Percentiles rank a stretch among this genome's conserved stretches.
phyloP scores from a whole-genome alignment of 805 yeast species.

The Komagataella phaffii region DNA sequence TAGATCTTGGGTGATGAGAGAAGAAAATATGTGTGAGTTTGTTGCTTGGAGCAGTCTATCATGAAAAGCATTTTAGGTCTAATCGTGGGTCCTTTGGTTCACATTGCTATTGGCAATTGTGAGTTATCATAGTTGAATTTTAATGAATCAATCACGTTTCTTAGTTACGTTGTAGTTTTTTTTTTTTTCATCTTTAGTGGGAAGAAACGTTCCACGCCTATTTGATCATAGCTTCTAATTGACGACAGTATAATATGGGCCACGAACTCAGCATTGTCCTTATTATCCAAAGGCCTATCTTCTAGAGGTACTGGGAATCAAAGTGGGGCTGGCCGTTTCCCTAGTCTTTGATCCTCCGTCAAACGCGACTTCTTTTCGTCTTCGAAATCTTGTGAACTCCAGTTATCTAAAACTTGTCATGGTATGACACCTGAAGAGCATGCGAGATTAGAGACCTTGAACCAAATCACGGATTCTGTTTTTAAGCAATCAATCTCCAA shows the following conservation, averaged over 20 bases:
- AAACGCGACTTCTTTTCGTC: background rate
- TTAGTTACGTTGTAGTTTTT: background rate
- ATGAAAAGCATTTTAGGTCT: background rate
- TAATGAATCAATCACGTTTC: background rate
- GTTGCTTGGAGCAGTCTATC: background rate
- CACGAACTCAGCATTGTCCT: background rate
- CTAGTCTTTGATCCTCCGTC: background rate
- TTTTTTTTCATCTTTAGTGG: no score
- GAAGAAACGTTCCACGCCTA: no score
- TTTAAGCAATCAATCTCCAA: background rate
- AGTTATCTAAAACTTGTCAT: background rate
- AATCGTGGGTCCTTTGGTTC: background rate
- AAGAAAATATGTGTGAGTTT: background rate
- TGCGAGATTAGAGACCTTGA: background rate
- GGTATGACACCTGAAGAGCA: background rate
- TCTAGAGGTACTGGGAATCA: no score
- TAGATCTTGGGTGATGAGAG: background rate
- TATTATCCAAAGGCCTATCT: no score
- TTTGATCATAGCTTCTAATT: no score
- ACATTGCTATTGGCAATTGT: background rate
- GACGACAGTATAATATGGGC: background rate
- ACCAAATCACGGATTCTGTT: background rate
- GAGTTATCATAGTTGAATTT: background rate
- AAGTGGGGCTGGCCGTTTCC: no score
- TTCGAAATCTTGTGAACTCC: no score